Evolutionary conservation across 2,329 filamentous ascomycete genomes (phyloP), one percentile per base, ranked within the genome.

Genomic region (Dissoconium aciculare): DNA sequence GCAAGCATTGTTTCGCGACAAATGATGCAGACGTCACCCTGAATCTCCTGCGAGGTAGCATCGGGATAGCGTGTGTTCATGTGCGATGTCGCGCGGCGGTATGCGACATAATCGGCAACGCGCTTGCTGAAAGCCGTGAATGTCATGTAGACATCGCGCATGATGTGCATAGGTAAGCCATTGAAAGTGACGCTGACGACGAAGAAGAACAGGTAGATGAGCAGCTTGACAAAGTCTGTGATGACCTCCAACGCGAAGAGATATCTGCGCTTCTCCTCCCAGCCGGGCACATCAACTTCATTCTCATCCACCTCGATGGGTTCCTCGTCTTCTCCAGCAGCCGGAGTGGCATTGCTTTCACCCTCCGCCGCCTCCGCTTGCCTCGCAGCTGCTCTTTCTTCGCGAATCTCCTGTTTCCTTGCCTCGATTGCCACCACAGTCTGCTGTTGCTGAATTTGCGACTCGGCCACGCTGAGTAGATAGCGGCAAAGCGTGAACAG

Each of bases 181-280:
- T 93, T 94, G 63, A 95, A 95, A 15, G 74, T 78, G 47, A 94
- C 74, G 11, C 95, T 74, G 44, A 98, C 87, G 39, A 77, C 72
- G 58, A 98, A 98, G 65, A 98, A 98, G 5, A 78, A 71, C 17
- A 85, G 63, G 50, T 95, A 98, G 24, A 94, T 80, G 25, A 77
- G 62, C 11, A 95, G 72, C 55, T 94, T 98, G 49, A 92, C 64
- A 50, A 94, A 83, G 51, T 98, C 89, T 79, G 48, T 43, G 5
- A 48, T 38, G 11, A 98, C 69, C 53, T 98, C 87, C 35, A 95
- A 64, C 49, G 77, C 84, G 44, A 98, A 74, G 10, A 94, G 67
- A 71, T 80, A 95, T 45, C 89, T 79, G 21, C 89, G 83, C 62
- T 95, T 98, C 37, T 82, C 75, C 50, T 94, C 84, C 89, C 89